Evolutionary conservation across 108 stramenopile species (phyloP).

Genomic region (Skeletonema grethae): DNA sequence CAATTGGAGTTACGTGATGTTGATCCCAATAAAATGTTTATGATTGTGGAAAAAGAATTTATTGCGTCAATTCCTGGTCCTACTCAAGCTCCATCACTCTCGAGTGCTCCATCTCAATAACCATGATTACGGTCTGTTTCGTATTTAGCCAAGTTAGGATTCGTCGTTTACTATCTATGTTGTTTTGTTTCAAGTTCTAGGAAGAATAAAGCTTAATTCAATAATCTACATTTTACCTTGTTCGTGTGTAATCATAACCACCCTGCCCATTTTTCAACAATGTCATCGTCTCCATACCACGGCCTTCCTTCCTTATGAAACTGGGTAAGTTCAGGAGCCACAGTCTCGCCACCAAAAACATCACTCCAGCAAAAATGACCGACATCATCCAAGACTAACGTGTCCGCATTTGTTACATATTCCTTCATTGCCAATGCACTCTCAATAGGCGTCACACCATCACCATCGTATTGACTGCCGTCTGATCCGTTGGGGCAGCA

Average conservation of each 20-base stretch:
- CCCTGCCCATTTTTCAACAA: slow-evolving; percentile 63
- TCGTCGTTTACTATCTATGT: too few relatives aligned
- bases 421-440: slow-evolving; percentile 56
- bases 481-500: slow-evolving; percentile 62
- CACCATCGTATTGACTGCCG: slow-evolving; percentile 64
- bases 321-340: slow-evolving; percentile 63
- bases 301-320: slow-evolving; percentile 50
- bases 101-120: too few relatives aligned
- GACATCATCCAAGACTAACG: slow-evolving; percentile 47
- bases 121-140: too few relatives aligned
- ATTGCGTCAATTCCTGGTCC: background rate
- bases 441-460: slow-evolving; percentile 73
- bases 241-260: slow-evolving; percentile 34
- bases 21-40: background rate
- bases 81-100: too few relatives aligned
- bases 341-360: slow-evolving; percentile 55
- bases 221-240: background rate
- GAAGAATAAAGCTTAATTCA: background rate
- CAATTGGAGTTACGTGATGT: background rate
- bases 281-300: slow-evolving; percentile 70
- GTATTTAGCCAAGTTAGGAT: too few relatives aligned
- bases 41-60: background rate
- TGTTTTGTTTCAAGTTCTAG: too few relatives aligned
- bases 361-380: slow-evolving; percentile 71
- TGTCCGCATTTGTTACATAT: slow-evolving; percentile 41